These are phyloP conservation scores for Dipodascus geniculatus DNA, from an alignment of 805 yeast genomes.

Conservation along the genomic window DNA sequence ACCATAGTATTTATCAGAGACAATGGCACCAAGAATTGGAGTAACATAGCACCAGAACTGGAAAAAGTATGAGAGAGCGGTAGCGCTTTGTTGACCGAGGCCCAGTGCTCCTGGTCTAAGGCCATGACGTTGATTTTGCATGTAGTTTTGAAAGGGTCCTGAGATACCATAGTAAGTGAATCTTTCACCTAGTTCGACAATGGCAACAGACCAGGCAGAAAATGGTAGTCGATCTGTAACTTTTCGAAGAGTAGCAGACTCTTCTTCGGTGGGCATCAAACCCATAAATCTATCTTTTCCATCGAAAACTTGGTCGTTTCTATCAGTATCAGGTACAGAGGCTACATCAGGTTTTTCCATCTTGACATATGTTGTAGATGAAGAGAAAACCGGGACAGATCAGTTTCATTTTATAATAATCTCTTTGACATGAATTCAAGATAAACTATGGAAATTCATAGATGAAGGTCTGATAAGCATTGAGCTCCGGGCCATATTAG, in stretches of 20 bases:
- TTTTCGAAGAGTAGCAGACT: slow-evolving; percentile 38
- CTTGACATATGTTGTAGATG: neutral
- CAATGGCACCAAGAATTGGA: slow-evolving; percentile 64
- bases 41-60: slow-evolving; percentile 77
- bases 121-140: slow-evolving; percentile 32
- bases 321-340: neutral
- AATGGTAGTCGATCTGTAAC: slow-evolving; percentile 41
- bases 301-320: neutral
- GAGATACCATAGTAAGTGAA: slow-evolving; percentile 71
- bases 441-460: neutral
- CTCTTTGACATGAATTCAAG: neutral
- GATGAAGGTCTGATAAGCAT: neutral
- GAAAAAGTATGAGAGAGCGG: slow-evolving; percentile 61
- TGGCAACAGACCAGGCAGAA: slow-evolving; percentile 49
- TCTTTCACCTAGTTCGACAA: slow-evolving; percentile 72
- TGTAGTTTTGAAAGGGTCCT: slow-evolving; percentile 68
- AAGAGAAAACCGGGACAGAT: neutral
- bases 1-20: slow-evolving; percentile 67
- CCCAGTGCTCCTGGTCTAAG: slow-evolving; percentile 43
- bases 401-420: neutral
- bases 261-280: slow-evolving; percentile 39
- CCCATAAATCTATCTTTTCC: slow-evolving; percentile 7
- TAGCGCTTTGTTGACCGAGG: slow-evolving; percentile 50
- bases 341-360: neutral
- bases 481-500: neutral